Conservation (phyloP, 805 yeast species). For the Metschnikowia baotianmanensis region DNA sequence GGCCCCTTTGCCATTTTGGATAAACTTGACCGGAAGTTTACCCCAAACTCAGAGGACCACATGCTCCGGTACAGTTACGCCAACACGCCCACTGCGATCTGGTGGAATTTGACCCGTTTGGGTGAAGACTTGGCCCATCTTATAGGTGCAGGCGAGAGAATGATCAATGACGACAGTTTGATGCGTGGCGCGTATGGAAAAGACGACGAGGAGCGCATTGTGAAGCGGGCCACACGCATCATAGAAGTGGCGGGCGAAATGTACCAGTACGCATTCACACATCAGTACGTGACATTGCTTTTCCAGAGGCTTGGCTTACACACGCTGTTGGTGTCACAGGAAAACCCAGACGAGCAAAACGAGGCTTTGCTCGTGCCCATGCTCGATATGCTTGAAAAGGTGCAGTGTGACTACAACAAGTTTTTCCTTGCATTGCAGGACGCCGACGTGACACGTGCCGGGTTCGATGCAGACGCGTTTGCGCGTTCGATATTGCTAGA, state of each 20-base stretch:
- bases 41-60: conserved; percentile 89
- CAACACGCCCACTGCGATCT: conserved; percentile 82
- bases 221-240: conserved; percentile 59
- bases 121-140: conserved; percentile 84
- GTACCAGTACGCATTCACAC: conserved; percentile 61
- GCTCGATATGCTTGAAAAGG: conserved; percentile 55
- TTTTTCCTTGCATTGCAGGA: conserved; percentile 69
- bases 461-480: conserved; percentile 14
- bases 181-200: conserved; percentile 29
- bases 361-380: conserved; percentile 54
- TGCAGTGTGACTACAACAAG: conserved; percentile 74
- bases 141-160: conserved; percentile 64
- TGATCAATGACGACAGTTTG: conserved; percentile 37
- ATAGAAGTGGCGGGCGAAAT: conserved; percentile 64
- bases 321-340: conserved; percentile 30
- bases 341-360: conserved; percentile 37
- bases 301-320: conserved; percentile 68
- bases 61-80: conserved; percentile 68
- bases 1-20: conserved; percentile 96
- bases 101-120: conserved; percentile 88
- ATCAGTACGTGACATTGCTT: conserved; percentile 55
- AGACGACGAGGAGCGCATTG: conserved; percentile 51
- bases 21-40: conserved; percentile 71
- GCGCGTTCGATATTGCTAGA: conserved; percentile 24
- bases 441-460: conserved; percentile 28